Evolutionary conservation across 176 grass and related monocot genomes (phyloP).

Genomic region (Ensete glaucum): DNA sequence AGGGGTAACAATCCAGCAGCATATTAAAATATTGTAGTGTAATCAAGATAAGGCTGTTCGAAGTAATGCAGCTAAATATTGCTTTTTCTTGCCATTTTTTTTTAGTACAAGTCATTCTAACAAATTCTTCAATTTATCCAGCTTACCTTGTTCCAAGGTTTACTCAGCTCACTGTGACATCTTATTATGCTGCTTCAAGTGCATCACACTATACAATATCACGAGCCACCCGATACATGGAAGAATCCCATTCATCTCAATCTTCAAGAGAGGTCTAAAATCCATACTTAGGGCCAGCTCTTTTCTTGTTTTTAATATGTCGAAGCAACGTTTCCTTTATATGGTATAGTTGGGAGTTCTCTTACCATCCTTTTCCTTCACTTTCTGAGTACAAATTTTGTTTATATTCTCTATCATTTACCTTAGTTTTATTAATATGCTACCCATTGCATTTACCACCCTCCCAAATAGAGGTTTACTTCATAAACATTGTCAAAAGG

Average conservation of each 20-base stretch:
- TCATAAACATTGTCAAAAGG: no score
- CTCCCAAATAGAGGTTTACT: no score
- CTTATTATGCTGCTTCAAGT: constrained; percentile 69
- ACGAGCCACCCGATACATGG: constrained; percentile 57
- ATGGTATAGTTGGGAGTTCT: no score
- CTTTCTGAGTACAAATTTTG: no score
- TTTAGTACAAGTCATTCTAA: background rate
- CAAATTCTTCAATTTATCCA: constrained; percentile 18
- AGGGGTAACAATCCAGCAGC: background rate
- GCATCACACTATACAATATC: constrained; percentile 67
- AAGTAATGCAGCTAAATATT: background rate
- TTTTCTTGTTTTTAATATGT: no score
- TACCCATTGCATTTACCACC: no score
- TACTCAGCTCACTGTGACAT: constrained; percentile 74
- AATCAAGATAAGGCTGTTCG: background rate
- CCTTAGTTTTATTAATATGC: no score
- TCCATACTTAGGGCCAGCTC: no score
- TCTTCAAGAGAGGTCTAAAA: constrained; percentile 27
- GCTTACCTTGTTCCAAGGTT: constrained; percentile 69
- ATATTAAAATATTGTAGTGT: background rate
- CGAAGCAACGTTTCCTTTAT: no score
- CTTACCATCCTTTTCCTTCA: no score
- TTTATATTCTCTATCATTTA: no score
- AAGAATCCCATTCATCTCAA: constrained; percentile 38
- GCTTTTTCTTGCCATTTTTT: background rate